phyloP scores from a whole-genome alignment of 73 alveolate species.

The Diophrys sp. region DNA sequence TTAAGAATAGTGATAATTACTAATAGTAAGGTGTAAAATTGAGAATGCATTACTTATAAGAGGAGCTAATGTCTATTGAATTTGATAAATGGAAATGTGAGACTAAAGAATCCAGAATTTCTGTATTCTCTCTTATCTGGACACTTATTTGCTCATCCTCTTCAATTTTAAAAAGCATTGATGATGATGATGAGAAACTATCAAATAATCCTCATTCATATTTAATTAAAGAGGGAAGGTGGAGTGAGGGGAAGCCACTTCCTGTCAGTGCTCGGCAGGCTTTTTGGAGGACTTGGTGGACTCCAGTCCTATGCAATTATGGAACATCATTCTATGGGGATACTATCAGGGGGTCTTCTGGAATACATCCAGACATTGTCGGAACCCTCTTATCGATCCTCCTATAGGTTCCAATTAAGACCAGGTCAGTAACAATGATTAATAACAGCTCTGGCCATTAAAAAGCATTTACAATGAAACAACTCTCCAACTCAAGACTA shows the following conservation, averaged over 20 bases:
- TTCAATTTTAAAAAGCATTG: slow-evolving; percentile 21
- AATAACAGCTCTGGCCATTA: slow-evolving; percentile 44
- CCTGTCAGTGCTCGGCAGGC: too few relatives aligned
- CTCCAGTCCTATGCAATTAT: too few relatives aligned
- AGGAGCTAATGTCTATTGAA: slow-evolving; percentile 4
- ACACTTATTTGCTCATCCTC: slow-evolving; percentile 30
- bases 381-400: too few relatives aligned
- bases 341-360: too few relatives aligned
- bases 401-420: too few relatives aligned
- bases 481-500: slow-evolving; percentile 76
- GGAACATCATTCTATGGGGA: too few relatives aligned
- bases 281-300: too few relatives aligned
- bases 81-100: slow-evolving; percentile 15
- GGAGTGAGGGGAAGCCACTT: too few relatives aligned
- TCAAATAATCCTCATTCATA: too few relatives aligned
- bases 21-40: slow-evolving; percentile 1
- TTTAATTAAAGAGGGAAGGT: too few relatives aligned
- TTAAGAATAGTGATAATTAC: background rate
- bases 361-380: too few relatives aligned
- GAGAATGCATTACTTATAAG: slow-evolving; percentile 6
- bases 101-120: slow-evolving; percentile 37
- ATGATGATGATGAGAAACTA: slow-evolving; percentile 30
- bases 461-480: slow-evolving; percentile 67
- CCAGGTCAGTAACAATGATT: too few relatives aligned
- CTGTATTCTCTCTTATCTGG: slow-evolving; percentile 54